phyloP scores from a whole-genome alignment of 2,329 filamentous ascomycete species.

The Emericellopsis atlantica region DNA sequence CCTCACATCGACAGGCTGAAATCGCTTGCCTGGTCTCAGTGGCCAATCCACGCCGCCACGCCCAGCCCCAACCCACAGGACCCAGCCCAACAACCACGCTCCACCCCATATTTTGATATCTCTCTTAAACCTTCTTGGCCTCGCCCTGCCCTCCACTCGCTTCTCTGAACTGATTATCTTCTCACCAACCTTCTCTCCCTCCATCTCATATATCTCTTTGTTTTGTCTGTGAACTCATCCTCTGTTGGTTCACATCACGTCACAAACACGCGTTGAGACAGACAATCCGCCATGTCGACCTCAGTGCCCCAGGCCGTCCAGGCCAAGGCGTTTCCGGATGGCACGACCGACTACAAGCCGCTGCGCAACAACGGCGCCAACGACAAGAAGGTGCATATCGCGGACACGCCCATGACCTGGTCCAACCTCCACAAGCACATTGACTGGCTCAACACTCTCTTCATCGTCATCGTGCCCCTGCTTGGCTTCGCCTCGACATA shows the following conservation, averaged over 20 bases:
- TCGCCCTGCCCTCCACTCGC: not conserved
- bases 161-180: not conserved
- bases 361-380: constrained; percentile 30
- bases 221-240: not conserved
- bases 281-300: constrained; percentile 23
- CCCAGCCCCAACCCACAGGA: too few species aligned
- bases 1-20: too few species aligned
- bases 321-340: constrained; percentile 33
- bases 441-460: constrained; percentile 80
- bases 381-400: constrained; percentile 68
- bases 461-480: constrained; percentile 69
- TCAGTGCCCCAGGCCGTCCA: constrained; percentile 22
- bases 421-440: constrained; percentile 85
- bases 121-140: not conserved
- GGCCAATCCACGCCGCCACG: too few species aligned
- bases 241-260: too few species aligned
- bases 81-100: not conserved
- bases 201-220: not conserved
- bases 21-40: too few species aligned
- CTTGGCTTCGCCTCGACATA: constrained; percentile 60
- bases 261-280: too few species aligned
- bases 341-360: constrained; percentile 43
- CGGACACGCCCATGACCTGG: constrained; percentile 67
- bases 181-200: not conserved
- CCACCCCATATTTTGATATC: not conserved